A percentile compares a stretch with the other conserved stretches of the same genome.
These are phyloP conservation scores for Cladosporium sphaerospermum DNA, from an alignment of 2,329 filamentous ascomycete species.

Conservation along the genomic window DNA sequence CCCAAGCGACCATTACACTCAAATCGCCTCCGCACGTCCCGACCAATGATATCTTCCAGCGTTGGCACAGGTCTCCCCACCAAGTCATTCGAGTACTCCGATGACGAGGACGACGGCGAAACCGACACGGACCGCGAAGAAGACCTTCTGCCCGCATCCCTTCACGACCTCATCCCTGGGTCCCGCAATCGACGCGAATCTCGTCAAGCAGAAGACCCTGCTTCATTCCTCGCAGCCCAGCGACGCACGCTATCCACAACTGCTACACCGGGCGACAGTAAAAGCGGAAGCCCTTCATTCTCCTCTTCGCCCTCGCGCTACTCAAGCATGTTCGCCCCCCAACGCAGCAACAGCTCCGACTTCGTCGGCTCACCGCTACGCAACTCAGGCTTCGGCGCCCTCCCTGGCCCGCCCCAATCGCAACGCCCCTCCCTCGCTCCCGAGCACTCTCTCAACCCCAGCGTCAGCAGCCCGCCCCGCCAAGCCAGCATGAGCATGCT, in stretches of 20 bases:
- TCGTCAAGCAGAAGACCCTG: conserved; percentile 45
- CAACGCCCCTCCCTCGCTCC: conserved; percentile 12
- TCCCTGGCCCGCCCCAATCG: conserved; percentile 25
- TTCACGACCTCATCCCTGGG: conserved; percentile 58
- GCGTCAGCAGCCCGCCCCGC: conserved; percentile 48
- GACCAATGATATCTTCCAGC: conserved; percentile 55
- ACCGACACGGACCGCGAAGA: conserved; percentile 82
- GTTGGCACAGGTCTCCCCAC: conserved; percentile 40
- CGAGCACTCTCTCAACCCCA: conserved; percentile 13
- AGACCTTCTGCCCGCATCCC: conserved; percentile 71
- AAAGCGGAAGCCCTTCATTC: conserved; percentile 42
- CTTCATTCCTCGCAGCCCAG: conserved; percentile 27
- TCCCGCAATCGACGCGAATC: conserved; percentile 56
- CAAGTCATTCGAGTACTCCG: conserved; percentile 36
- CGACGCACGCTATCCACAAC: conserved; percentile 38
- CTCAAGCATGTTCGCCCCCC: conserved; percentile 45
- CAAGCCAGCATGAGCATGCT: conserved; percentile 57
- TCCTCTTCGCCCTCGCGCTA: conserved; percentile 57
- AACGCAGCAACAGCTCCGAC: conserved; percentile 40
- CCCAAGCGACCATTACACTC: conserved; percentile 59
- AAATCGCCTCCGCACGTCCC: conserved; percentile 51
- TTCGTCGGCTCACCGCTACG: conserved; percentile 62
- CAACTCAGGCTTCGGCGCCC: conserved; percentile 45
- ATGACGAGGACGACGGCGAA: conserved; percentile 53
- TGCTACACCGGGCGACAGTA: conserved; percentile 33